Base-by-base conservation (phyloP, 208 protist species). In the Acanthamoeba triangularis region DNA sequence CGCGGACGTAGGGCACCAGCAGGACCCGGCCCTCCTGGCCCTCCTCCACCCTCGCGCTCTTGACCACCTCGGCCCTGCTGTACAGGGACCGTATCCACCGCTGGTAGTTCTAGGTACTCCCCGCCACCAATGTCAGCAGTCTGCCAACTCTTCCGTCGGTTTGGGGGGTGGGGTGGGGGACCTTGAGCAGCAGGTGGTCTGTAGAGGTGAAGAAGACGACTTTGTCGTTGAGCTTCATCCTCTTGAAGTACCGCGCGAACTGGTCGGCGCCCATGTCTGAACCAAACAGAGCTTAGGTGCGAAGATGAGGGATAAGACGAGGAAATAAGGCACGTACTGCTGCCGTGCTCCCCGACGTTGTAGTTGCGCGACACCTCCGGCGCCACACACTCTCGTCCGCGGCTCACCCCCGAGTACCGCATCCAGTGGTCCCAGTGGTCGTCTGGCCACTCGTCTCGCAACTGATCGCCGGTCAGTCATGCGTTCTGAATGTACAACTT, bases 351-450 rank as follows among this genome's bases (percentile, higher is more conserved):
- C 28, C 95, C 95, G 69, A 96, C 95, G 84, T 96, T 96, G 67
- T 93, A 96, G 80, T 96, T 96, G 59, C 95, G 88, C 10, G 91
- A 93, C 13, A 96, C 80, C 33, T 96, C 91, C 5, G 95, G 95
- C n/a, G 92, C 49, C 23, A 96, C 54, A 35, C 95, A 96, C 33
- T 96, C 95, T 0, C 95, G 47, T 5, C 80, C 92, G 7, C 95
- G 4, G 28, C 52, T 82, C 30, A 94, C 67, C 8, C 54, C 85
- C 30, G 80, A 93, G 25, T 82, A n/a, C 20, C 97, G 94, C 93
- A 98, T 49, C 97, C 97, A 98, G 94, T 98, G 97, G 94, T 98
- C 97, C 97, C 97, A 98, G 91, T 97, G 98, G 18, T 96, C 96
- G n/a, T 80, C 61, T 14, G 97, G 97, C 97, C 98, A 98, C 44